Evolutionary conservation across 2,329 filamentous ascomycete species (phyloP), one percentile per base, ranked within the genome.

Genomic region (Diplodia sapinea): DNA sequence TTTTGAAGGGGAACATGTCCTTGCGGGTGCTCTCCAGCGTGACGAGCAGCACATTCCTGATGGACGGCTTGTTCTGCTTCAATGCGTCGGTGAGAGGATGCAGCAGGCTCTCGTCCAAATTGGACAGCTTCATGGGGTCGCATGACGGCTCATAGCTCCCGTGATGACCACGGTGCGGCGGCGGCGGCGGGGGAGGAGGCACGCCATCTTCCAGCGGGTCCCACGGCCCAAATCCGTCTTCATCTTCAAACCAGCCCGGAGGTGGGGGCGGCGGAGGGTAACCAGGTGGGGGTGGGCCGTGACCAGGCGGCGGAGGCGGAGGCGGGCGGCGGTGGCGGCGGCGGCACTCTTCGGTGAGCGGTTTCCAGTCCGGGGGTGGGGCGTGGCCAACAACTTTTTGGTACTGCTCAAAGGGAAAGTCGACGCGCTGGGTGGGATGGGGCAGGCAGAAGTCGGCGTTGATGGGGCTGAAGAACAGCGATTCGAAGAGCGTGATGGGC

Each of bases 21-120:
- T 80, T 81, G 47, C 79, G 74, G 6, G 77, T 78, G 64, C 77
- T 79, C 70, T 81, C 79, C n/a, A 81, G 70, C 4, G 76, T 79
- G 33, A 81, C 61, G 12, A 81, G 33, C 8, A 80, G 72, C 1
- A 80, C 73, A 70, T 81, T 76, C 33, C 80, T 78, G 40, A 81
- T 80, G 1, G 72, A 63, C 4, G 68, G 54, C n/a, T 79, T 72
- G 0, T 75, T 71, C 33, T 74, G 69, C 9, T 74, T 69, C 26
- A 79, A 71, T 0, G 74, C 73, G 17, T 74, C 68, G 47, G 74
- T 66, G 40, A 81, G 67, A 1, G 74, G 70, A 15, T 73, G 70
- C 13, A 80, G 70, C 6, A 81, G 68, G 5, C 74, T 72, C 17
- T 73, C 68, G 6, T 75, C 74, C 13, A 79, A 63, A 66, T 81